Percentiles rank a stretch among this genome's conserved stretches.
These are phyloP conservation scores for Rhizomucor pusillus DNA, from an alignment of 371 early-diverging fungal species.

Conservation along the genomic window DNA sequence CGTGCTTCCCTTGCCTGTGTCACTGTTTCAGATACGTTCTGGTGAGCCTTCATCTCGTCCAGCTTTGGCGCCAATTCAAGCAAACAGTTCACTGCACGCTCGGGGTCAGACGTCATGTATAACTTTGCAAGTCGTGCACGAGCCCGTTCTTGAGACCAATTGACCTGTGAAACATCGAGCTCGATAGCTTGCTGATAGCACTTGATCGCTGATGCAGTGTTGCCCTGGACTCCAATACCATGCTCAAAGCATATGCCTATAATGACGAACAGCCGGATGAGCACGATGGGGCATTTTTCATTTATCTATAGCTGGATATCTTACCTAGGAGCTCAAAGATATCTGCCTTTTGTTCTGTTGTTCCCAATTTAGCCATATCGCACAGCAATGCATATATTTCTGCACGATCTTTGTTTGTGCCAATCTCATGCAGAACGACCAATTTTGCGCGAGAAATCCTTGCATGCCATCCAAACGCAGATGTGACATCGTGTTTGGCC, in stretches of 20 bases:
- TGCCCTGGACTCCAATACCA: slow-evolving; percentile 10
- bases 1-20: slow-evolving; percentile 30
- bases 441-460: slow-evolving; percentile 9
- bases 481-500: slow-evolving; percentile 1
- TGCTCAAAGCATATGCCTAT: slow-evolving; percentile 20
- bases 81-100: slow-evolving; percentile 13
- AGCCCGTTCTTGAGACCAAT: slow-evolving; percentile 31
- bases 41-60: slow-evolving; percentile 22
- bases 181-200: slow-evolving; percentile 7
- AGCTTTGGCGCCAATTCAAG: slow-evolving; percentile 13
- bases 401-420: neutral
- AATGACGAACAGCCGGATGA: neutral
- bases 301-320: neutral
- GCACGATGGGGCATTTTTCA: neutral
- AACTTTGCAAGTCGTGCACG: slow-evolving; percentile 22
- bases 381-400: slow-evolving; percentile 8
- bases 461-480: slow-evolving; percentile 18
- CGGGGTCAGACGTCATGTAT: slow-evolving; percentile 12
- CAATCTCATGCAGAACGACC: slow-evolving; percentile 10
- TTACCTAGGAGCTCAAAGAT: slow-evolving; percentile 19
- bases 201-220: slow-evolving; percentile 7
- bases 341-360: slow-evolving; percentile 11
- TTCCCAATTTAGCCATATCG: slow-evolving; percentile 8
- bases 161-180: neutral
- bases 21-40: slow-evolving; percentile 21